Evolutionary conservation across 106 monocot species (phyloP).

Genomic region (Phalaenopsis equestris): DNA sequence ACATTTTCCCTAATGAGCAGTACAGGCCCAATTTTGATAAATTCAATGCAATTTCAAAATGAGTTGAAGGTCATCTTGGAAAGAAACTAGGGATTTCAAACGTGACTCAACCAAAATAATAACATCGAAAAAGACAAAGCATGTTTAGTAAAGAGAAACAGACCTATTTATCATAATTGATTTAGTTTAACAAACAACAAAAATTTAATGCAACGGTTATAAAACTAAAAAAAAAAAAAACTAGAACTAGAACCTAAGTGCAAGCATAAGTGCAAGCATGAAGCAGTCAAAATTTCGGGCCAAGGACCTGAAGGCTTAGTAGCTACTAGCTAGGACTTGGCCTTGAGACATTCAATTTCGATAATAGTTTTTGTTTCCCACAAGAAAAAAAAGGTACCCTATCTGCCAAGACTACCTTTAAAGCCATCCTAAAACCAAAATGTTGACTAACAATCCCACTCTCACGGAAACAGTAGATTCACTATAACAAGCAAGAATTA

Average conservation of each 20-base stretch:
- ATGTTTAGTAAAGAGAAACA: not conserved
- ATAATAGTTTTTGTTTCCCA: not conserved
- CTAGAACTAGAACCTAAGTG: not conserved
- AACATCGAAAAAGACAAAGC: not conserved
- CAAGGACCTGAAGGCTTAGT: not conserved
- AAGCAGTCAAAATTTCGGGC: not conserved
- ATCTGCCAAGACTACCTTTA: not conserved
- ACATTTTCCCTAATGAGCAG: not conserved
- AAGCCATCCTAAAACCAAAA: not conserved
- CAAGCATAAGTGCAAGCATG: not conserved
- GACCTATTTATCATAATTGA: not conserved
- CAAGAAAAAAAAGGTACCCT: not conserved
- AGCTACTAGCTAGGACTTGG: not conserved
- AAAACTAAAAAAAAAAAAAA: not conserved
- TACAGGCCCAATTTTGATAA: not conserved
- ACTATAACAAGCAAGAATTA: not conserved
- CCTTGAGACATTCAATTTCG: not conserved
- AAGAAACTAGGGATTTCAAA: not conserved
- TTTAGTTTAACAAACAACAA: not conserved
- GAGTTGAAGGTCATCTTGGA: not conserved
- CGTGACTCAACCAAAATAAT: not conserved
- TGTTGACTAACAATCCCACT: not conserved
- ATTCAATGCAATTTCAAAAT: slow-evolving; percentile 2
- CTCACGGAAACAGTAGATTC: not conserved
- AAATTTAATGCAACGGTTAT: slow-evolving; percentile 1